Base-by-base conservation (phyloP, 1,139 yeast genomes). In the Debaryomycetaceae sp. region DNA sequence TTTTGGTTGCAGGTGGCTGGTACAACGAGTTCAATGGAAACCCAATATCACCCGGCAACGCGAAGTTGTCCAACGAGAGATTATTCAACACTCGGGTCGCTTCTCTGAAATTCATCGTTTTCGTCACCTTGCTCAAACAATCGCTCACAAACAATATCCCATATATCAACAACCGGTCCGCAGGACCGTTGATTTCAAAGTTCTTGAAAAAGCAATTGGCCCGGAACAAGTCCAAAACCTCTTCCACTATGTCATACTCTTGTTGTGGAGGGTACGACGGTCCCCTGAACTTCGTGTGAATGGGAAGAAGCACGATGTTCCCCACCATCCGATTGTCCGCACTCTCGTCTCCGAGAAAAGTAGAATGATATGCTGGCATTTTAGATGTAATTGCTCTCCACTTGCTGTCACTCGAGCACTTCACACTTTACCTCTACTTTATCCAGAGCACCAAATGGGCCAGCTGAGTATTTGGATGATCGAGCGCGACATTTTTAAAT, bases 131-230 rank as follows among this genome's bases (percentile, higher is more conserved):
- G 38, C 82, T 72, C 47, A 92, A 73, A 63, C 97, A 88, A 57
- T 88, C 95, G 43, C 94, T 86, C 33, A 87, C 79, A 60, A 81
- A 92, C 45, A 94, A 70, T 44, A 92, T 92, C n/a, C 98, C 99
- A 60, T 92, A 92, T 55, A 94, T 91, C 47, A 92, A 73, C n/a
- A 92, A 78, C 51, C 99, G 76, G 63, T 92, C 99, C 3, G 97
- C 86, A 15, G 95, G 88, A 9, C 97, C 96, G 61, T 88, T 88
- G 67, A 92, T 89, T 67, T 94, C 98, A 63, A 92, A 94, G 72
- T 92, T 92, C 60, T 87, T 85, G 76, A 94, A 92, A 66, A 92
- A 91, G 6, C 96, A 87, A 64, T 92, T 92, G 55, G 98, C 97
- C 50, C 98, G 76, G 65, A 92, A 92, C 44, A 92, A 74, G 63